Percentiles rank a stretch among this genome's conserved stretches.
These are phyloP conservation scores for Apiospora aurea DNA, from an alignment of 2,329 filamentous ascomycete species.

Conservation along the genomic window DNA sequence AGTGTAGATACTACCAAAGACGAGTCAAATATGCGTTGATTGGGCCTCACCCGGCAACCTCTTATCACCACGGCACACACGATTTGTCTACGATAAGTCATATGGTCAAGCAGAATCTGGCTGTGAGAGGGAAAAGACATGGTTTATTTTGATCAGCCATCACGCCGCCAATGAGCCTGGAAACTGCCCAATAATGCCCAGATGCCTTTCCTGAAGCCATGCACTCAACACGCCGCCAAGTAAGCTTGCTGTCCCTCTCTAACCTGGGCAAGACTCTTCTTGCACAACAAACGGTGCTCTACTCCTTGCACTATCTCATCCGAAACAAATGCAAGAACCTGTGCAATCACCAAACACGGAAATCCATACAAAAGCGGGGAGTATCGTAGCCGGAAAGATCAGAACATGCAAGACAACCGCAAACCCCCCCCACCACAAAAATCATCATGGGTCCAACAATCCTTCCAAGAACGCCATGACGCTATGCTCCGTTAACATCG, in stretches of 20 bases:
- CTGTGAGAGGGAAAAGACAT: slow-evolving; percentile 7
- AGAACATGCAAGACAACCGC: slow-evolving; percentile 24
- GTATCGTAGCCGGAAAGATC: slow-evolving; percentile 25
- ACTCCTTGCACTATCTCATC: slow-evolving; percentile 8
- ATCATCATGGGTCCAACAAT: slow-evolving; percentile 16
- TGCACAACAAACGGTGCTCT: background rate
- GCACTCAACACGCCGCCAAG: background rate
- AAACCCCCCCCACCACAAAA: slow-evolving; percentile 2
- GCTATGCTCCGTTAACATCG: slow-evolving; percentile 43
- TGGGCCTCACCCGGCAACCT: no score
- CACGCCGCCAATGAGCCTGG: slow-evolving; percentile 18
- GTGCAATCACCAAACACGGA: slow-evolving; percentile 13
- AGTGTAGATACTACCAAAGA: no score
- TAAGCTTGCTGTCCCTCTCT: slow-evolving; percentile 15
- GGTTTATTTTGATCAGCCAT: slow-evolving; percentile 20
- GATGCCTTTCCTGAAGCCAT: slow-evolving; percentile 27
- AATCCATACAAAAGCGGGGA: slow-evolving; percentile 26
- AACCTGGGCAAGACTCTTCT: slow-evolving; percentile 15
- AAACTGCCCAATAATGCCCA: slow-evolving; percentile 22
- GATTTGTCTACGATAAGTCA: background rate
- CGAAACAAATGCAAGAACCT: slow-evolving; percentile 23
- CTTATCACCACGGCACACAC: no score
- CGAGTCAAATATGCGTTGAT: no score
- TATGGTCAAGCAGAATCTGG: background rate
- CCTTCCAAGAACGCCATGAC: slow-evolving; percentile 39